These are phyloP conservation scores for Simmondsia chinensis DNA, from an alignment of 148 eudicot species.

Conservation along the genomic window DNA sequence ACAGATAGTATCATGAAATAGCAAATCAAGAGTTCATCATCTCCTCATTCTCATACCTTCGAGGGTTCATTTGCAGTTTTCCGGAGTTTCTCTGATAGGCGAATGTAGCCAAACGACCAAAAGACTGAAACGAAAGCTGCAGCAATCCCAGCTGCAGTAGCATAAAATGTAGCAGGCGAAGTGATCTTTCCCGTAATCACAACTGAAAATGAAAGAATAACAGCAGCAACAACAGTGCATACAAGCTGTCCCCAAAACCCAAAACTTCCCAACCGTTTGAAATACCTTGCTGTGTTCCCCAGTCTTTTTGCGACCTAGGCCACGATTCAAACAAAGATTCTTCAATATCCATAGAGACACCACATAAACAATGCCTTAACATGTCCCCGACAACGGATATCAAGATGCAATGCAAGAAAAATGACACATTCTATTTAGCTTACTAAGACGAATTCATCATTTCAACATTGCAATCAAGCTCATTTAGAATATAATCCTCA, in stretches of 20 bases:
- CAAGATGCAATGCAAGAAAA: not conserved
- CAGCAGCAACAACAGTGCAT: slow-evolving; percentile 73
- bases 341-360: slow-evolving; percentile 3
- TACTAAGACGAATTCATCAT: too few species aligned
- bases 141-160: slow-evolving; percentile 81
- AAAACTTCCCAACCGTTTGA: slow-evolving; percentile 80
- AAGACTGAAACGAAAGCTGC: slow-evolving; percentile 88
- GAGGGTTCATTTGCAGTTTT: slow-evolving; percentile 80
- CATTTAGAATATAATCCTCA: too few species aligned
- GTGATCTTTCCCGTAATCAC: slow-evolving; percentile 75
- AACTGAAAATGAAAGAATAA: slow-evolving; percentile 84
- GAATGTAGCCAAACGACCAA: slow-evolving; percentile 91
- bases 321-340: not conserved
- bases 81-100: slow-evolving; percentile 70
- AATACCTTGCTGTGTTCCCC: slow-evolving; percentile 70
- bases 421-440: too few species aligned
- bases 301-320: slow-evolving; percentile 74
- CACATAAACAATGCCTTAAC: not conserved
- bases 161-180: slow-evolving; percentile 71
- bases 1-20: too few species aligned
- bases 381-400: not conserved
- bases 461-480: too few species aligned
- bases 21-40: too few species aligned
- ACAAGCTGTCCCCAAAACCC: slow-evolving; percentile 93
- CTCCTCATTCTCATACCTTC: slow-evolving; percentile 63